phyloP scores from a whole-genome alignment of 2,329 filamentous ascomycete genomes.

The Claviceps lovelessii region DNA sequence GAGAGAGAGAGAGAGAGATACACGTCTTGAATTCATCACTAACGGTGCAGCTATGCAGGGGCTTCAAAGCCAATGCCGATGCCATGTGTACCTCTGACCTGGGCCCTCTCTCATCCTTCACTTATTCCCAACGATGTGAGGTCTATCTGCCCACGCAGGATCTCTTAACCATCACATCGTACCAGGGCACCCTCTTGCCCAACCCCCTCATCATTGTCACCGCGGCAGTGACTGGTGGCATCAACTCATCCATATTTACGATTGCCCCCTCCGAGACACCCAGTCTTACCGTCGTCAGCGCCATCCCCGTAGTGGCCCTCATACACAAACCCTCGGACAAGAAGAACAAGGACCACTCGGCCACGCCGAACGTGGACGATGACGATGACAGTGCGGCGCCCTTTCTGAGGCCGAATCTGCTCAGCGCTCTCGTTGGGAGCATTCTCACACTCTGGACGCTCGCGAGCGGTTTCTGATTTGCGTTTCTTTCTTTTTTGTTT shows the following conservation, averaged over 20 bases:
- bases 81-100: conserved; percentile 7
- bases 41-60: conserved; percentile 4
- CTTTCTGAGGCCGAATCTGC: neutral
- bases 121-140: neutral
- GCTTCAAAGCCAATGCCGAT: conserved; percentile 2
- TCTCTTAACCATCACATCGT: neutral
- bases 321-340: conserved; percentile 8
- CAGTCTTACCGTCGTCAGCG: conserved; percentile 1
- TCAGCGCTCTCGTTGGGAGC: neutral
- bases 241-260: neutral
- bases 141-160: neutral
- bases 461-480: neutral
- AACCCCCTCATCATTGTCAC: conserved; percentile 1
- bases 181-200: neutral
- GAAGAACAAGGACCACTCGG: neutral
- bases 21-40: neutral
- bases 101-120: neutral
- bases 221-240: neutral
- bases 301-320: conserved; percentile 8
- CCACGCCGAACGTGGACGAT: neutral
- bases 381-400: neutral
- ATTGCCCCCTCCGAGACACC: neutral
- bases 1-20: neutral
- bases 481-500: neutral
- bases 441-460: neutral